phyloP scores from a whole-genome alignment of 495 filamentous ascomycete genomes.

The Trichoderma orchidacearum region DNA sequence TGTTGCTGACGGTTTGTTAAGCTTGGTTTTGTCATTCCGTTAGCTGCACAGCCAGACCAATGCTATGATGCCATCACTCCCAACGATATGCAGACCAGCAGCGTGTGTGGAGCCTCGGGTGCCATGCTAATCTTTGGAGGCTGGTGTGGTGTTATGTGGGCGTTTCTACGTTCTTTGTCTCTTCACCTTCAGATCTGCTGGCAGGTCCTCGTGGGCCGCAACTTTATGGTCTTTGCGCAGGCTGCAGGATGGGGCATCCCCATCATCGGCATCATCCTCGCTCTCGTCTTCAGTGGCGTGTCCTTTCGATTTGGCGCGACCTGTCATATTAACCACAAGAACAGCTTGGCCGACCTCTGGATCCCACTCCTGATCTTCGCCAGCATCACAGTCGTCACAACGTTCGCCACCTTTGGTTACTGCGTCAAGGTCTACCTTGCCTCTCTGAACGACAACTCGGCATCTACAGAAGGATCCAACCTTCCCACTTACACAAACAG shows the following conservation, averaged over 20 bases:
- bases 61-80: conserved; percentile 88
- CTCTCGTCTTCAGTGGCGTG: conserved; percentile 76
- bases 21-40: conserved; percentile 84
- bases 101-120: conserved; percentile 79
- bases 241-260: conserved; percentile 74
- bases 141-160: conserved; percentile 72
- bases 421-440: conserved; percentile 91
- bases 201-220: conserved; percentile 77
- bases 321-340: conserved; percentile 82
- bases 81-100: conserved; percentile 73
- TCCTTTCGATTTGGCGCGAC: conserved; percentile 85
- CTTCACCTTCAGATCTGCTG: conserved; percentile 97
- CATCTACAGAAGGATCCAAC: conserved; percentile 54
- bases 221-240: conserved; percentile 82
- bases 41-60: conserved; percentile 65
- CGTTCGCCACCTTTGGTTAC: conserved; percentile 74
- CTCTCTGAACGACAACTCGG: conserved; percentile 58
- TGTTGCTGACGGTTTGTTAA: conserved; percentile 13
- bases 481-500: conserved; percentile 71
- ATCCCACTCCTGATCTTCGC: conserved; percentile 72
- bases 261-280: conserved; percentile 52
- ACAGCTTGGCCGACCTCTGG: conserved; percentile 79
- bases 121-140: conserved; percentile 75
- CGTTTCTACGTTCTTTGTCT: conserved; percentile 79
- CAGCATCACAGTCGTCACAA: conserved; percentile 65